Base-by-base conservation (phyloP, 768 basidiomycete species). In the Tylopilus sp. region DNA sequence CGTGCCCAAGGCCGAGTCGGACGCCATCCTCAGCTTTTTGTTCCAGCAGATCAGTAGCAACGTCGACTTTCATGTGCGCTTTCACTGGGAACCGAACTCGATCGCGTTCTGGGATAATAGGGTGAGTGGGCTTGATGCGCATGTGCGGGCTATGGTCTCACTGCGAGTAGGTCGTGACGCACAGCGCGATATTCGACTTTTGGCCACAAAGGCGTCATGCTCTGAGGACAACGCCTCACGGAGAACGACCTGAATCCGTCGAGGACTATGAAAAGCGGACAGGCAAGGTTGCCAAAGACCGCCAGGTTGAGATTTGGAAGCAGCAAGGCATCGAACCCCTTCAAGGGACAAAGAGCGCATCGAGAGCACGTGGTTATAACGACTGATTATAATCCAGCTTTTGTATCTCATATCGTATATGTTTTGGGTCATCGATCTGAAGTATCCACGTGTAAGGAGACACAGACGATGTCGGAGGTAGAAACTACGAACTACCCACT, bases 71-170 rank as follows among this genome's bases (percentile, higher is more conserved):
- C 87, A 89, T 55, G 84, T 87, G 37, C 83, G 86, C 53, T 87
- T 87, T 78, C 80, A 76, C 56, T 92, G 90, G 90, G 78, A 86
- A 64, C 72, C 76, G 33, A 83, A 89, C 64, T 85, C 86, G 37
- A 73, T 92, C 48, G 89, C 88, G n/a, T 76, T 92, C 66, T 92
- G 91, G 90, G 89, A 92, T 63, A 92, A 92, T 69, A 77, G 89
- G 68, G 87, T 87, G 57, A 78, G 58, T 46, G 5, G n/a, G n/a
- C 12, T 46, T 21, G 29, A 24, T 1, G 14, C 19, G 1, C 24
- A 2, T 19, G 19, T 37, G 13, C 21, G 11, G 21, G 25, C 3
- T 17, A 44, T 1, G 21, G 49, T 38, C 55, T 58, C 26, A 50
- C 42, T 14, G 34, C 16, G 40, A 30, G 16, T 12, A 87, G 86